Evolutionary conservation across 805 yeast genomes (phyloP), one percentile per base, ranked within the genome.

Genomic region (Metschnikowia cubensis): DNA sequence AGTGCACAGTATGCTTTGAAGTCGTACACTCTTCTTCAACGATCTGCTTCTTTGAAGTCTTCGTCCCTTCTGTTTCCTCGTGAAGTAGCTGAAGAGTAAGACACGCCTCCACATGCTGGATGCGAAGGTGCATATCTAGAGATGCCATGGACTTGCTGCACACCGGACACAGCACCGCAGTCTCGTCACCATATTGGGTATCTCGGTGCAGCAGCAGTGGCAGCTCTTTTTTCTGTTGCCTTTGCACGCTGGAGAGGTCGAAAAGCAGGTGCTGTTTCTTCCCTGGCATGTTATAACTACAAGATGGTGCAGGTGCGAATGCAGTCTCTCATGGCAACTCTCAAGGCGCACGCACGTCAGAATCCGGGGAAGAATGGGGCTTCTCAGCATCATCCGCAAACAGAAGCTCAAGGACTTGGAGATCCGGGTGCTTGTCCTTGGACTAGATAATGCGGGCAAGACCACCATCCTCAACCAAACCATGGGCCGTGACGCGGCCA

Each of bases 381-480:
- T 90, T 2, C 68, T 90, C 15, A 79, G 89, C 1, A 84, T 89
- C 29, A 85, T 91, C 50, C 77, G 84, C 59, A 90, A 89, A 63
- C 96, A 89, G 62, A 85, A 89, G 68, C 72, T 80, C 37, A 89
- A 88, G 64, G 96, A 89, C 57, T 74, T 75, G 48, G 96, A 90
- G 64, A 68, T 87, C 33, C 71, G 97, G 20, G 77, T 89, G 22
- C 71, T 92, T 20, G 74, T 88, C 50, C 76, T 91, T 11, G 98
- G 98, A 0, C 77, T 91, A 3, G 98, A 91, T 63, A 89, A 89
- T 65, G 80, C 96, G 0, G 98, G 98, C 2, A 91, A 91, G 65
- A 87, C 97, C 2, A 87, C 97, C 0, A 79, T 92, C 2, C 84
- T 90, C 20, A 82, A 83, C 50, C 62, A 72, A 17, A 61, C 88